Percentiles rank a stretch among this genome's conserved stretches.
These are phyloP conservation scores for Rhodomyrtus tomentosa DNA, from an alignment of 345 rosid genomes.

Conservation along the genomic window DNA sequence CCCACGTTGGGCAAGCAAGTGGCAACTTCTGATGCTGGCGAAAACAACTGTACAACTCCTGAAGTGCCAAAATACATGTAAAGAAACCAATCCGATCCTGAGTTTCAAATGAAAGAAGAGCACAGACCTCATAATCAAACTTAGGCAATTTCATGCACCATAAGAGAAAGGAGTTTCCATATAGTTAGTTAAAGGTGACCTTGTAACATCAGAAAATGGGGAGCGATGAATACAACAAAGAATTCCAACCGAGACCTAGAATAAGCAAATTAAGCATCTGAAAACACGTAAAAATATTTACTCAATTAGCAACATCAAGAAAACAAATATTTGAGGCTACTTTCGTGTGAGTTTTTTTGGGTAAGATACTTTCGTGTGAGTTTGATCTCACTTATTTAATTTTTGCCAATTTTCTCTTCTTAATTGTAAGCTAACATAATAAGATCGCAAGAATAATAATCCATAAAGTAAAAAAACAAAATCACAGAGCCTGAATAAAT, in stretches of 20 bases:
- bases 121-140: neutral
- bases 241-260: neutral
- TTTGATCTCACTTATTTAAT: neutral
- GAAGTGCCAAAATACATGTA: neutral
- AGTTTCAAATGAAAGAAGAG: neutral
- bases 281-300: neutral
- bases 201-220: neutral
- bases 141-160: neutral
- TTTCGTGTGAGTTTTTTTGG: neutral
- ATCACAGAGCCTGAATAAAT: neutral
- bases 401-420: neutral
- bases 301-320: neutral
- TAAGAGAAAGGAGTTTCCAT: neutral
- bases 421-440: neutral
- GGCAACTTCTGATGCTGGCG: neutral
- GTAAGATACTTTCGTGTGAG: neutral
- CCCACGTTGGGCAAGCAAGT: neutral
- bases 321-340: neutral
- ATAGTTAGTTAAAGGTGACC: neutral
- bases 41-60: neutral
- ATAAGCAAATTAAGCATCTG: neutral
- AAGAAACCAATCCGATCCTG: neutral
- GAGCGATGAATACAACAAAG: neutral
- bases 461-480: neutral
- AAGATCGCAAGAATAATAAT: neutral